These are phyloP conservation scores for Rhodotorula mucilaginosa DNA, from an alignment of 1,284 basidiomycete species.

Conservation along the genomic window DNA sequence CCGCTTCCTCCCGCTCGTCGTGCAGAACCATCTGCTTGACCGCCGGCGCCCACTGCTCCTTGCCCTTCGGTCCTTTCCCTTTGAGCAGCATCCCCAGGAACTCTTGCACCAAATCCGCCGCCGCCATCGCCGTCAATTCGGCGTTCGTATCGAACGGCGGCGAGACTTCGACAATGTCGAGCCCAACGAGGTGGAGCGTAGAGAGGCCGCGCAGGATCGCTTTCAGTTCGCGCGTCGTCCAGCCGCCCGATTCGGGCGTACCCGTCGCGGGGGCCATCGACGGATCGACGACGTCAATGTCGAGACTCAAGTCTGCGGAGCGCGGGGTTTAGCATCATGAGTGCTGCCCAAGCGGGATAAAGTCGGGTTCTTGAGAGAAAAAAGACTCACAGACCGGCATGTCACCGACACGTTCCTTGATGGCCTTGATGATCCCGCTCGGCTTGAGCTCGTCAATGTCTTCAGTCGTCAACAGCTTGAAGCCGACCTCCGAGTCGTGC, in stretches of 20 bases:
- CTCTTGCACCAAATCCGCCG: constrained; percentile 42
- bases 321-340: not conserved
- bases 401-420: constrained; percentile 49
- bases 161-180: constrained; percentile 53
- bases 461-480: constrained; percentile 50
- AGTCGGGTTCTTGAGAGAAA: constrained; percentile 10
- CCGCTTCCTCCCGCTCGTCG: constrained; percentile 1
- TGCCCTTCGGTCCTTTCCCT: constrained; percentile 13
- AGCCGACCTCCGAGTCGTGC: constrained; percentile 51
- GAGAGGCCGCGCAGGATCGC: constrained; percentile 51
- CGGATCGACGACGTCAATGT: constrained; percentile 49
- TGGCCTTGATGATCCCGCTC: constrained; percentile 48
- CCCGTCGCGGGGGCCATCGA: constrained; percentile 53
- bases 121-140: constrained; percentile 41
- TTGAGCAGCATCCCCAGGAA: constrained; percentile 40
- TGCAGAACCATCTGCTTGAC: constrained; percentile 10
- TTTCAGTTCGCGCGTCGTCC: constrained; percentile 52
- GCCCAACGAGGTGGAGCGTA: constrained; percentile 52
- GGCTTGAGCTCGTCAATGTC: constrained; percentile 52
- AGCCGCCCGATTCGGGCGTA: constrained; percentile 49
- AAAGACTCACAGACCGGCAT: constrained; percentile 47
- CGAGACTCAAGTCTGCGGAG: constrained; percentile 27
- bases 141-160: constrained; percentile 43
- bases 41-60: constrained; percentile 20
- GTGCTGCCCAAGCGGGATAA: not conserved